These are phyloP conservation scores for Aristolochia contorta DNA, from an alignment of 164 flowering plant species.

Conservation along the genomic window DNA sequence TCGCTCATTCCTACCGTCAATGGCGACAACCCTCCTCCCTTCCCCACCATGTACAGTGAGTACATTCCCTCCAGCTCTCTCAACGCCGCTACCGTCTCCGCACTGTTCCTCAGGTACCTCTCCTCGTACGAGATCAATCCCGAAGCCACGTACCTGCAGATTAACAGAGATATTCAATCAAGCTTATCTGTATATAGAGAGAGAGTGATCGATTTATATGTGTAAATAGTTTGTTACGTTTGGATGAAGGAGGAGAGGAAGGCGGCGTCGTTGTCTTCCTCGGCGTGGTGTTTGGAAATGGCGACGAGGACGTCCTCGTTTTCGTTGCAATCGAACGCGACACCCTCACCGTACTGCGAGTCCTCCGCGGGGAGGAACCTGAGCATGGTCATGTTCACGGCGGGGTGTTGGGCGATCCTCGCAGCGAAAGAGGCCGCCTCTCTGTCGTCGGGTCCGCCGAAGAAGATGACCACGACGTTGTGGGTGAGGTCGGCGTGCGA, in stretches of 20 bases:
- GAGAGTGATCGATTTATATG: no score
- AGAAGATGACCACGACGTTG: constrained; percentile 28
- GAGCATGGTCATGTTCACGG: constrained; percentile 19
- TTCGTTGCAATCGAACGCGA: constrained; percentile 9
- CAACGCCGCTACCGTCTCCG: constrained; percentile 35
- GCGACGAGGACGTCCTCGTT: constrained; percentile 1
- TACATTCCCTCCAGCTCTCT: constrained; percentile 45
- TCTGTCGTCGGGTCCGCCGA: constrained; percentile 54
- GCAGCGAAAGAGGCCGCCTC: constrained; percentile 39
- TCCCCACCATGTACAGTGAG: constrained; percentile 54
- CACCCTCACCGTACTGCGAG: not conserved
- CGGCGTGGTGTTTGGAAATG: constrained; percentile 34
- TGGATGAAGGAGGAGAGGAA: constrained; percentile 51
- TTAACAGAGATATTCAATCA: no score
- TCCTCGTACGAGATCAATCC: constrained; percentile 44
- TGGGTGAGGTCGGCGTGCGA: not conserved
- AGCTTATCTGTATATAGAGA: no score
- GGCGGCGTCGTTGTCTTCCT: constrained; percentile 53
- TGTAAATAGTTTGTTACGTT: constrained; percentile 2
- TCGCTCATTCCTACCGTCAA: constrained; percentile 61
- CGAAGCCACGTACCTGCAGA: constrained; percentile 37
- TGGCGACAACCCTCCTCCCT: constrained; percentile 36
- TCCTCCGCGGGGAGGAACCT: constrained; percentile 8
- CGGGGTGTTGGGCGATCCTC: constrained; percentile 26
- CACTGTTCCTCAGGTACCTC: constrained; percentile 39